Percentiles rank a stretch among this genome's conserved stretches.
Evolutionary conservation across 2,329 filamentous ascomycete species (phyloP).

Genomic region (Neonectria magnoliae): DNA sequence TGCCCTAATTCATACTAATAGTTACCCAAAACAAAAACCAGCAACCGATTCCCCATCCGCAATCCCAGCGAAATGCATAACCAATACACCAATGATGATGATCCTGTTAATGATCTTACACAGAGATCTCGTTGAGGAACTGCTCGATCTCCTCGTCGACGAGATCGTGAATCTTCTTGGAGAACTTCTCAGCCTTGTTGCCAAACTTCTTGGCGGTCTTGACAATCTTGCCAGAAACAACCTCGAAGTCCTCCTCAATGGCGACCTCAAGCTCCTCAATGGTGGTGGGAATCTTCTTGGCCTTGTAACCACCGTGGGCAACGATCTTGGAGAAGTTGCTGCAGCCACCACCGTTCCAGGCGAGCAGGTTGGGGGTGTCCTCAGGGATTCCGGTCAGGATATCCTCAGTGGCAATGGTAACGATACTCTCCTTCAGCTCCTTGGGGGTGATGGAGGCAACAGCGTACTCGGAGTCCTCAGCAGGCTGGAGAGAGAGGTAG

Average conservation of each 20-base stretch:
- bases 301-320: constrained; percentile 75
- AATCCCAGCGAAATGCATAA: constrained; percentile 40
- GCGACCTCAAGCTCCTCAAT: constrained; percentile 70
- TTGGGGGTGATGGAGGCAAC: constrained; percentile 90
- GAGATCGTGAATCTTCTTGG: constrained; percentile 70
- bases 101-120: constrained; percentile 45
- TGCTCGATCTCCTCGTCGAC: constrained; percentile 70
- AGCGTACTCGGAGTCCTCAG: constrained; percentile 88
- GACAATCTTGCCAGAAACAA: constrained; percentile 65
- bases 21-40: constrained; percentile 44
- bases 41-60: constrained; percentile 36
- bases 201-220: constrained; percentile 63
- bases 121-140: constrained; percentile 64
- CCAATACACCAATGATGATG: constrained; percentile 38
- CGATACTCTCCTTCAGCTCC: constrained; percentile 90
- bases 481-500: constrained; percentile 94
- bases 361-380: constrained; percentile 92
- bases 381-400: constrained; percentile 83
- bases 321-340: constrained; percentile 91
- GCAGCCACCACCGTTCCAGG: constrained; percentile 97
- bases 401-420: constrained; percentile 82
- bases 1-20: constrained; percentile 33
- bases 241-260: constrained; percentile 69
- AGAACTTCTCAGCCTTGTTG: constrained; percentile 68
- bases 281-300: constrained; percentile 56